phyloP scores from a whole-genome alignment of 768 basidiomycete genomes.

The Boletus coccyginus region DNA sequence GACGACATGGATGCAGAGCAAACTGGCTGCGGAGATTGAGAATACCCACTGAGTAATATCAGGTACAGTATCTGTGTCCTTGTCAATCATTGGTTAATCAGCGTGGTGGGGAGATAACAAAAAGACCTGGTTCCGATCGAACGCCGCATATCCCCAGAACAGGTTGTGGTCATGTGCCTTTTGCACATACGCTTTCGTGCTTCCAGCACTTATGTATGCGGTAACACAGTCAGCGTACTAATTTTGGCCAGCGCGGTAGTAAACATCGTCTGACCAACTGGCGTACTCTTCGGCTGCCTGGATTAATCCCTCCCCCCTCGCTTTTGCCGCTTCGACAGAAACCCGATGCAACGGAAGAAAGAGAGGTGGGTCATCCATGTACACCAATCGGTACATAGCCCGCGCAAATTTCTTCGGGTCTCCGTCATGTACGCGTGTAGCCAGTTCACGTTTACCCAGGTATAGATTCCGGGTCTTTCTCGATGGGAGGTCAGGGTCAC shows the following conservation, averaged over 20 bases:
- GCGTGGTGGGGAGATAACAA: too few species aligned
- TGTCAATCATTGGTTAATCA: background rate
- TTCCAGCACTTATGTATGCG: too few species aligned
- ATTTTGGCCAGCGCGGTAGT: conserved; percentile 7
- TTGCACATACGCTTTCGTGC: background rate
- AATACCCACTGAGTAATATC: background rate
- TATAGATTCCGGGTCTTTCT: conserved; percentile 10
- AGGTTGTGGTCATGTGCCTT: background rate
- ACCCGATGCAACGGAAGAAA: conserved; percentile 24
- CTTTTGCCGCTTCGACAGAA: conserved; percentile 20
- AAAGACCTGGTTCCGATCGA: too few species aligned
- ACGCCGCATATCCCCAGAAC: background rate
- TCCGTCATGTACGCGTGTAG: conserved; percentile 7
- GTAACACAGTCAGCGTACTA: conserved; percentile 1
- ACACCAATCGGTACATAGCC: conserved; percentile 14
- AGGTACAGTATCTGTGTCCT: background rate
- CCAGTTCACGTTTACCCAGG: conserved; percentile 7
- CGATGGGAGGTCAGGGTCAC: conserved; percentile 15
- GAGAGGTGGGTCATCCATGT: conserved; percentile 25
- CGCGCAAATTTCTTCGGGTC: conserved; percentile 26
- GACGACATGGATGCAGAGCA: background rate
- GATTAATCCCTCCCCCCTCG: conserved; percentile 22
- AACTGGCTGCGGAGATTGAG: background rate
- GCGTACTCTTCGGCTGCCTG: conserved; percentile 25
- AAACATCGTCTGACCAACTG: conserved; percentile 28